phyloP scores from a whole-genome alignment of 2,329 filamentous ascomycete genomes.

The Fusarium sp. region DNA sequence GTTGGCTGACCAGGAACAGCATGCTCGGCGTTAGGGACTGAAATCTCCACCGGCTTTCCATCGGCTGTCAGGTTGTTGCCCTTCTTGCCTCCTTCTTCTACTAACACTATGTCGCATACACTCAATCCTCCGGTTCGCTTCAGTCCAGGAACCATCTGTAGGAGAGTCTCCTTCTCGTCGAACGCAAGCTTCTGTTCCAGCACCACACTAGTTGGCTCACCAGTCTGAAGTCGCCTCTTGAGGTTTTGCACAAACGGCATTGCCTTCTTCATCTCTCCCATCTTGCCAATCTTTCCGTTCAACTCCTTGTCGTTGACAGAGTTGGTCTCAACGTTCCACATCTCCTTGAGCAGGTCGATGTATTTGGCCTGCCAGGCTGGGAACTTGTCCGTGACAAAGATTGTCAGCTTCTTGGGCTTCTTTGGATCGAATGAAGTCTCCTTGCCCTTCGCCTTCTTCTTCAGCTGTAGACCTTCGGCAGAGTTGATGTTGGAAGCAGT shows the following conservation, averaged over 20 bases:
- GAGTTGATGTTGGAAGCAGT: slow-evolving; percentile 83
- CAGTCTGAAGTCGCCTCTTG: slow-evolving; percentile 83
- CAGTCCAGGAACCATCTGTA: slow-evolving; percentile 82
- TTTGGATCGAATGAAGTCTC: slow-evolving; percentile 86
- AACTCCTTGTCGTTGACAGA: slow-evolving; percentile 84
- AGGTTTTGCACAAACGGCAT: slow-evolving; percentile 95
- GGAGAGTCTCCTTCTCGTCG: slow-evolving; percentile 81
- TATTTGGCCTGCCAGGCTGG: slow-evolving; percentile 94
- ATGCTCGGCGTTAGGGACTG: slow-evolving; percentile 72
- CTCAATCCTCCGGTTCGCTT: slow-evolving; percentile 79
- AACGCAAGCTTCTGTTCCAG: slow-evolving; percentile 89
- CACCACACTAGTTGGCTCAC: slow-evolving; percentile 75
- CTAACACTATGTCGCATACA: slow-evolving; percentile 77
- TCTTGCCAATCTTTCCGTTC: slow-evolving; percentile 82
- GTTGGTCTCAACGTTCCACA: slow-evolving; percentile 73
- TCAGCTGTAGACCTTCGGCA: slow-evolving; percentile 84
- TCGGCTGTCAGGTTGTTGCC: slow-evolving; percentile 67
- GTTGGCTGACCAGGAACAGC: slow-evolving; percentile 86
- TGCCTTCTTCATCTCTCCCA: slow-evolving; percentile 93
- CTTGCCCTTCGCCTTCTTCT: slow-evolving; percentile 96
- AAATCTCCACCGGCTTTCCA: slow-evolving; percentile 68
- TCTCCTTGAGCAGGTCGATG: slow-evolving; percentile 80
- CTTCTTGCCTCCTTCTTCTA: slow-evolving; percentile 77
- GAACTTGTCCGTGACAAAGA: slow-evolving; percentile 84
- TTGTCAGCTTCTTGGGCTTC: slow-evolving; percentile 90